These are phyloP conservation scores for Geotrichum cucujoidarum DNA, from an alignment of 1,139 yeast species.

Conservation along the genomic window DNA sequence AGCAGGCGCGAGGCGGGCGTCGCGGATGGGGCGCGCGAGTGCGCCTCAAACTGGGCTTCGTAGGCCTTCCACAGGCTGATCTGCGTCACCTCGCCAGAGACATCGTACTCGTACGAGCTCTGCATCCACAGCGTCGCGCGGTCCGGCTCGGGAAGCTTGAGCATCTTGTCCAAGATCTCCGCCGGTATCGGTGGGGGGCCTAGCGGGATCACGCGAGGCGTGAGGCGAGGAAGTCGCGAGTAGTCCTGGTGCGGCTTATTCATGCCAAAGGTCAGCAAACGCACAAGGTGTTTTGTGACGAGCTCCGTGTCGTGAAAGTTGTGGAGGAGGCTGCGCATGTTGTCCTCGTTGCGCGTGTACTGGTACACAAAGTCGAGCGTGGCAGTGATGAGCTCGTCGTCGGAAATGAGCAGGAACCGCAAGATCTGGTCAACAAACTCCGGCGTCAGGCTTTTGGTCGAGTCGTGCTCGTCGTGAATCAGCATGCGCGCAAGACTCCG, in stretches of 20 bases:
- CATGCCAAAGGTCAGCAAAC: constrained; percentile 54
- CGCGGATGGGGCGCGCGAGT: constrained; percentile 36
- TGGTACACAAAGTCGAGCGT: constrained; percentile 64
- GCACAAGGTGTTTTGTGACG: constrained; percentile 44
- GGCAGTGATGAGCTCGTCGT: constrained; percentile 58
- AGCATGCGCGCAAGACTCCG: constrained; percentile 39
- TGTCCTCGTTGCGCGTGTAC: constrained; percentile 49
- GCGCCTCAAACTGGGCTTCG: constrained; percentile 69
- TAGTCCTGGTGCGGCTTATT: constrained; percentile 32
- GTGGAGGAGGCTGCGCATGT: constrained; percentile 30
- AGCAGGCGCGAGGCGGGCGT: constrained; percentile 57
- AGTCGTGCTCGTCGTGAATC: constrained; percentile 37
- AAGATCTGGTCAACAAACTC: constrained; percentile 37
- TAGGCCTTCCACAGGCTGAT: constrained; percentile 94
- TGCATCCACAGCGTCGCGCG: constrained; percentile 95
- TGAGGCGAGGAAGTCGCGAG: constrained; percentile 38
- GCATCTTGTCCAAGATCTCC: constrained; percentile 57
- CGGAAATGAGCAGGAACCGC: constrained; percentile 44
- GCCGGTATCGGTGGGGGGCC: constrained; percentile 65
- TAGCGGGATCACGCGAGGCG: constrained; percentile 40
- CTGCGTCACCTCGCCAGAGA: constrained; percentile 85
- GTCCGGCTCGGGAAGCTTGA: constrained; percentile 72
- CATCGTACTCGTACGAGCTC: constrained; percentile 79
- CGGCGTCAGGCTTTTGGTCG: constrained; percentile 37
- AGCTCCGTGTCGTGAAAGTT: constrained; percentile 42